Conservation (phyloP, 139 green algal genomes). For the Tetradesmus lagerheimii region DNA sequence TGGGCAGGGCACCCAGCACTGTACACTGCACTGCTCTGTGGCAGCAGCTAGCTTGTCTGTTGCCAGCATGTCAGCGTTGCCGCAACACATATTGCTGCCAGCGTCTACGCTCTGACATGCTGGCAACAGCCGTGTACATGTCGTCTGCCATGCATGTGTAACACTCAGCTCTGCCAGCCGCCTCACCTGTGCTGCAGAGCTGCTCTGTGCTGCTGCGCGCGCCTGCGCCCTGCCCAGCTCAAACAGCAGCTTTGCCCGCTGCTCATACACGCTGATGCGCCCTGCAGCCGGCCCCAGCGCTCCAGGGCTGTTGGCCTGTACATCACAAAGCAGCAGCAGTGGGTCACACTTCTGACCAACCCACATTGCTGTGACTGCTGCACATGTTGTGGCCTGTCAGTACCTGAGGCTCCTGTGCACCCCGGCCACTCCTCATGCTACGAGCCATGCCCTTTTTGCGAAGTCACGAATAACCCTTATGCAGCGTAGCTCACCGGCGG, state of each 20-base stretch:
- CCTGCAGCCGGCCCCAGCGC: conserved; percentile 45
- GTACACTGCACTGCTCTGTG: neutral
- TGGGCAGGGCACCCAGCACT: neutral
- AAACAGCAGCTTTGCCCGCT: conserved; percentile 73
- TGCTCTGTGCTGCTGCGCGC: conserved; percentile 14
- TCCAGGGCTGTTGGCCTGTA: conserved; percentile 5
- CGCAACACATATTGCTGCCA: no score
- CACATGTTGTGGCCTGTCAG: no score
- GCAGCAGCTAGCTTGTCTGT: no score
- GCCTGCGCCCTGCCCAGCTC: conserved; percentile 69
- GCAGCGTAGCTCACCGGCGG: neutral
- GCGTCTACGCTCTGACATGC: no score
- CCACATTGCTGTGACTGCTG: no score
- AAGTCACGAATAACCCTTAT: no score
- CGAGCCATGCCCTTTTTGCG: no score
- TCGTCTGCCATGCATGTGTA: neutral
- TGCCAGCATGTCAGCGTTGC: neutral
- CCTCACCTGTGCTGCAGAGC: conserved; percentile 36
- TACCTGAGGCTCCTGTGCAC: no score
- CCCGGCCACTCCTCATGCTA: no score
- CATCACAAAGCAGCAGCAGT: neutral
- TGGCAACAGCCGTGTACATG: no score
- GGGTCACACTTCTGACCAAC: no score
- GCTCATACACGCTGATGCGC: conserved; percentile 69
- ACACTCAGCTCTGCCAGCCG: neutral